Percentiles rank a stretch among this genome's conserved stretches.
These are phyloP conservation scores for Allomyces macrogynus DNA, from an alignment of 192 early-diverging fungal species.

Conservation along the genomic window DNA sequence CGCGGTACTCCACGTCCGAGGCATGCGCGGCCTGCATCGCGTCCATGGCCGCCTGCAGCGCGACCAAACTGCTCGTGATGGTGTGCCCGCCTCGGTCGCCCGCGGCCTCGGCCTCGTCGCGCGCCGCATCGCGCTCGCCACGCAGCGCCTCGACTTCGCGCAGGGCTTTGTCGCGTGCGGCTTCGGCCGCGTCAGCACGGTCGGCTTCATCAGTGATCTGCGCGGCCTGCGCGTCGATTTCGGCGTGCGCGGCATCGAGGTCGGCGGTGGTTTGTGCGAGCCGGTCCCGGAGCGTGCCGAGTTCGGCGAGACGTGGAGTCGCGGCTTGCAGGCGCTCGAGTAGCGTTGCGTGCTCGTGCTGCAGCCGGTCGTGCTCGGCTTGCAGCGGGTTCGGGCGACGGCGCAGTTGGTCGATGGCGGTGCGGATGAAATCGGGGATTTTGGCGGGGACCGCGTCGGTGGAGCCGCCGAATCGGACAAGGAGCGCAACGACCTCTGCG, in stretches of 20 bases:
- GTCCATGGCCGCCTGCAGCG: not conserved
- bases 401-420: no score
- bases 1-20: not conserved
- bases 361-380: no score
- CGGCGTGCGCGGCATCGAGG: not conserved
- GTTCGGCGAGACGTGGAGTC: not conserved
- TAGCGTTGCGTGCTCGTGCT: not conserved
- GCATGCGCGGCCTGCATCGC: not conserved
- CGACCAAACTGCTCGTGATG: not conserved
- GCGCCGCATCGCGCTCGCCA: not conserved
- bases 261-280: not conserved
- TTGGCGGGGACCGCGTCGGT: not conserved
- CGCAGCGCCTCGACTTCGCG: not conserved
- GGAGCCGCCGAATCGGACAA: not conserved
- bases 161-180: not conserved
- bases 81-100: not conserved
- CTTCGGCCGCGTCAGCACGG: not conserved
- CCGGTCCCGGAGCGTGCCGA: not conserved
- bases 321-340: not conserved
- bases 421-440: not conserved
- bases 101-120: not conserved
- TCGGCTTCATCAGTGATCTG: no score
- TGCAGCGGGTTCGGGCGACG: no score
- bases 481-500: not conserved
- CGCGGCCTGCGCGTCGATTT: not conserved